Conservation (phyloP, 1,284 basidiomycete species). For the Moesziomyces sp. region DNA sequence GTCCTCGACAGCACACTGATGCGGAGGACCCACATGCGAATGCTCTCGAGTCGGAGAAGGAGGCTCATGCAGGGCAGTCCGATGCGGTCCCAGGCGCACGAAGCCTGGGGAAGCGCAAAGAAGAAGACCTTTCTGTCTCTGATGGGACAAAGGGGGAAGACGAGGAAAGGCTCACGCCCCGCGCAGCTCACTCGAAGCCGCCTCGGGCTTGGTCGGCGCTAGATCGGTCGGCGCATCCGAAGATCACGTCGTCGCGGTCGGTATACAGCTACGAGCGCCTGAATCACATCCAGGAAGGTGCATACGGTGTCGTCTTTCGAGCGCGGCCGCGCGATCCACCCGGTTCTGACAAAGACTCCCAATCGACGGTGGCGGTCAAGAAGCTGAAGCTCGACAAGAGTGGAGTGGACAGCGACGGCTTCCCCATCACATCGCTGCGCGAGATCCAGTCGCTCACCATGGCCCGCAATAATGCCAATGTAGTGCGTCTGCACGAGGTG, state of each 20-base stretch:
- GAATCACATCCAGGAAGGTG: conserved; percentile 99
- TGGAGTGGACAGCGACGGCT: conserved; percentile 84
- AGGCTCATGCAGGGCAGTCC: no score
- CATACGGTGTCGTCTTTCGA: conserved; percentile 96
- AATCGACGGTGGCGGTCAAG: conserved; percentile 82
- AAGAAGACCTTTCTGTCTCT: no score
- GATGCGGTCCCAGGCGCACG: no score
- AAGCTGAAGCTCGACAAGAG: conserved; percentile 94
- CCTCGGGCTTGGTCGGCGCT: conserved; percentile 14
- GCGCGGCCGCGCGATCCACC: conserved; percentile 72
- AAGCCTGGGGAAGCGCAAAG: neutral
- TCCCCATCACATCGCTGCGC: conserved; percentile 94
- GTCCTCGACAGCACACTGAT: neutral
- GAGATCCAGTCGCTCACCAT: conserved; percentile 94
- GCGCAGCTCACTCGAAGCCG: neutral
- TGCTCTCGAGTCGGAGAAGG: no score
- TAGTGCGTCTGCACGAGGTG: conserved; percentile 93
- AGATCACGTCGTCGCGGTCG: conserved; percentile 52
- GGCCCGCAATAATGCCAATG: conserved; percentile 79
- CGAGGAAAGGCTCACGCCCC: neutral
- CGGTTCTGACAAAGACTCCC: neutral
- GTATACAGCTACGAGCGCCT: conserved; percentile 70
- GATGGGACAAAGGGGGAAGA: no score
- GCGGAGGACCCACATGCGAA: neutral
- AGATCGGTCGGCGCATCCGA: conserved; percentile 41